Evolutionary conservation across 768 basidiomycete species (phyloP), one percentile per base, ranked within the genome.

Genomic region (Naematelia encephala): DNA sequence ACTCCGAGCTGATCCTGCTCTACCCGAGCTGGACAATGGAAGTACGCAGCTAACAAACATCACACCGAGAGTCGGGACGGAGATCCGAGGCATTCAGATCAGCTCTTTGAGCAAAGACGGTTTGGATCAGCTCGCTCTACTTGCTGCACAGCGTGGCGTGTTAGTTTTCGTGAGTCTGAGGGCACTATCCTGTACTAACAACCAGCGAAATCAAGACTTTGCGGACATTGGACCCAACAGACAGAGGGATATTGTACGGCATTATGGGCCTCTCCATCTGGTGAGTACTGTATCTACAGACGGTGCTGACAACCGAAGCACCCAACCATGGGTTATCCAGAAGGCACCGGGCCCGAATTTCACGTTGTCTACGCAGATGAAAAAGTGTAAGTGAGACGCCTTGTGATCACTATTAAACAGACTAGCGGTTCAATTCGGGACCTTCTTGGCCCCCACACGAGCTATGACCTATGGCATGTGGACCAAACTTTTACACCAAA

Each of bases 1-100:
- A 5, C 29, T 52, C 29, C 25, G 34, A 19, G 51, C 51, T 16
- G 51, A 52, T 34, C 51, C 51, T 23, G 25, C 27, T 16, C 29
- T 52, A 19, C 51, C 51, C 11, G 29, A 29, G 11, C 34, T 52
- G 13, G 4, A 27, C 34, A 39, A 39, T 39, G 34, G 34, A 8
- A 39, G 8, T 39, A 16, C 34, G 16, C 34, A 39, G 34, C 34
- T 39, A 8, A 39, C 34, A 39, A 39, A 39, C 34, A 39, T 39
- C 34, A 39, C 34, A 8, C 34, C 34, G 8, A 39, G 34, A 39
- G 34, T 39, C 34, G 34, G 34, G 8, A 39, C 34, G 8, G 34
- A 39, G 34, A 39, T 39, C 16, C 34, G 34, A 39, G 34, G 34
- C 16, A 8, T 39, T 8, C 34, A 39, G 34, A 39, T 39, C 34